Evolutionary conservation across 2,329 filamentous ascomycete species (phyloP), one percentile per base, ranked within the genome.

Genomic region (Tolypocladium tundrense): DNA sequence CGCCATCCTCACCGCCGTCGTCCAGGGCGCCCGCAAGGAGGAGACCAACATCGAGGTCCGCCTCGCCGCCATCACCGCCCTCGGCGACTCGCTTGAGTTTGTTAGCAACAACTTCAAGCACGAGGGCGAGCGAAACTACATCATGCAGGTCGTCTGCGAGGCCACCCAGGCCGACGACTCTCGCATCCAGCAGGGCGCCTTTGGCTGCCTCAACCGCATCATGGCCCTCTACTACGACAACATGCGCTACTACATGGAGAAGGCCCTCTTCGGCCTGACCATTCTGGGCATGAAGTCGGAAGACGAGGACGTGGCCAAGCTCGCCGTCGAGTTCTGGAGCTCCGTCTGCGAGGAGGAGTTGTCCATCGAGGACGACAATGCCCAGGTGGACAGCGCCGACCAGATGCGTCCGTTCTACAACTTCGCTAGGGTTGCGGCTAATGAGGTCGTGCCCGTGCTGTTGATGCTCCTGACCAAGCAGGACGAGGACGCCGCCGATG

Each of bases 201-300:
- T 97, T 72, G 94, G 94, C 67, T 97, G 94, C 73, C 79, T 99
- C 65, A 99, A 99, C 83, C 87, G 94, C 69, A 97, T 99, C 74
- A 99, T 99, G 94, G 90, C 84, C 60, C 84, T 97, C 62, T 99
- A 99, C 81, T 99, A 99, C 74, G 94, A 99, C 69, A 95, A 97
- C 79, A 99, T 99, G 94, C 88, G 92, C 68, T 99, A 97, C 77
- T 99, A 99, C 79, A 99, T 99, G 94, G 94, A 99, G 81, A 97
- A 97, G 84, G 94, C 94, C 41, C 83, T 99, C 50, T 99, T 99
- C 68, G 94, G 94, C 59, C 82, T 99, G 45, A 99, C 94, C 43
- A 96, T 99, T 62, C 87, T 96, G 72, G 94, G 94, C 65, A 99
- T 99, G 94, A 97, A 96, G 84, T 95, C 86, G 67, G 88, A 92